These are phyloP conservation scores for Rostrohypoxylon terebratum DNA, from an alignment of 495 filamentous ascomycete species.

Conservation along the genomic window DNA sequence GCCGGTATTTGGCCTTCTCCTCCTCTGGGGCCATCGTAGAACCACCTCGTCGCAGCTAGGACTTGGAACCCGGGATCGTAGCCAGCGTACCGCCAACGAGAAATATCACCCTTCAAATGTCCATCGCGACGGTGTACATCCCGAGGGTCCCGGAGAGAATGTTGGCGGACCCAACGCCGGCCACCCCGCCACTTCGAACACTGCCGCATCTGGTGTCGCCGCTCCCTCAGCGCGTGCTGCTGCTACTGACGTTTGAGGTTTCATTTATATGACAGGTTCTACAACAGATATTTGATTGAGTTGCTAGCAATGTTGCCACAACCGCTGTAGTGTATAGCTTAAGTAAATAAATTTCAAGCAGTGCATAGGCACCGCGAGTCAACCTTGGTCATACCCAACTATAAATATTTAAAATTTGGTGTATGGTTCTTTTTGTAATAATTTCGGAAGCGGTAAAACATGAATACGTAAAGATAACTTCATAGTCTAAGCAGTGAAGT, in stretches of 20 bases:
- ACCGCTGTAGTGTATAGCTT: too few relatives aligned
- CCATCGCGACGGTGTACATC: slow-evolving; percentile 17
- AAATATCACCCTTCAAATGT: slow-evolving; percentile 24
- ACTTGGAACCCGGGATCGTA: slow-evolving; percentile 50
- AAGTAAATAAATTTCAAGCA: too few relatives aligned
- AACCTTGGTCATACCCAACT: too few relatives aligned
- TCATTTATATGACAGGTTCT: too few relatives aligned
- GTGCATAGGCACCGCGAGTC: too few relatives aligned
- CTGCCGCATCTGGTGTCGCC: neutral
- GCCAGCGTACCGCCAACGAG: slow-evolving; percentile 30
- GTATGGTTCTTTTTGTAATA: too few relatives aligned
- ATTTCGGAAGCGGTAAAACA: too few relatives aligned
- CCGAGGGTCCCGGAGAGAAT: slow-evolving; percentile 39
- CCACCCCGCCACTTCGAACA: neutral
- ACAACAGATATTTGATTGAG: neutral
- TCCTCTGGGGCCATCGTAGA: slow-evolving; percentile 66
- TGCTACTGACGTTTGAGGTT: slow-evolving; percentile 10
- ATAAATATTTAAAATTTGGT: too few relatives aligned
- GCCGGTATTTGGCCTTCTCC: slow-evolving; percentile 63
- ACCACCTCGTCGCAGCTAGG: slow-evolving; percentile 65
- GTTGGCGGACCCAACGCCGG: slow-evolving; percentile 19
- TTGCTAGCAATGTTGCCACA: too few relatives aligned
- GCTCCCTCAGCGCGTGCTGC: neutral
- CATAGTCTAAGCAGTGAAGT: too few relatives aligned
- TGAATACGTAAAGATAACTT: too few relatives aligned